Conservation (phyloP, 2,329 filamentous ascomycete species). For the Fragosphaeria purpurea region DNA sequence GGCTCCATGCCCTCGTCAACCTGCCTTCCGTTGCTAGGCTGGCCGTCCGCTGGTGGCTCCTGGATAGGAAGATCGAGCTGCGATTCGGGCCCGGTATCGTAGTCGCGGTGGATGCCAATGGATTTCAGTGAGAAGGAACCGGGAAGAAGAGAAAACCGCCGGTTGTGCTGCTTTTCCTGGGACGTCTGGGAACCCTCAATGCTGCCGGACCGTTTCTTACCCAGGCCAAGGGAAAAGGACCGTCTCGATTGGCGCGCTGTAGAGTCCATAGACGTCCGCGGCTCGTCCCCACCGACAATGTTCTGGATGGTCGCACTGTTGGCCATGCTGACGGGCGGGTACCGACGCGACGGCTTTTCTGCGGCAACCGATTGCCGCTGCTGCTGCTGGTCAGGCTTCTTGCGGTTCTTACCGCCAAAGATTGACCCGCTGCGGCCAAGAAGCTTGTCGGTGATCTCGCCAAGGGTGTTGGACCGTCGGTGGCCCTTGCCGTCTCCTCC, state of each 20-base stretch:
- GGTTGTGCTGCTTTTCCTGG: constrained; percentile 42
- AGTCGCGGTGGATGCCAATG: constrained; percentile 50
- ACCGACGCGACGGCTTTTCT: constrained; percentile 53
- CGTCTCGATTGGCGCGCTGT: constrained; percentile 43
- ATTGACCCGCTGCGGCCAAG: constrained; percentile 76
- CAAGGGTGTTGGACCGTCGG: constrained; percentile 66
- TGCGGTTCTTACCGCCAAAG: constrained; percentile 54
- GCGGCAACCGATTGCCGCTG: constrained; percentile 15
- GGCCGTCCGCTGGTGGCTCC: constrained; percentile 23
- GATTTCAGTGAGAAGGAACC: constrained; percentile 54
- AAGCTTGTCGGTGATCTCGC: constrained; percentile 71
- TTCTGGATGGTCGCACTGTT: constrained; percentile 41
- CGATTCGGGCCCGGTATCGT: constrained; percentile 37
- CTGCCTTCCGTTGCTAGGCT: no score
- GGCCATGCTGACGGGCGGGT: constrained; percentile 82
- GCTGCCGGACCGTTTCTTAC: constrained; percentile 62
- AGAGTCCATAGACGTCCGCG: constrained; percentile 61
- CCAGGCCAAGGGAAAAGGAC: constrained; percentile 59
- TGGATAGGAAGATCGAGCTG: constrained; percentile 45
- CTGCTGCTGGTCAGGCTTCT: constrained; percentile 33
- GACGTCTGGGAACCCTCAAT: constrained; percentile 47
- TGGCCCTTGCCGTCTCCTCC: constrained; percentile 41
- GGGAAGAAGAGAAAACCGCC: constrained; percentile 63
- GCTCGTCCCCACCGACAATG: constrained; percentile 15
- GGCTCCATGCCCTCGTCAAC: constrained; percentile 8